A percentile compares a stretch with the other conserved stretches of the same genome.
Conservation (phyloP, 306 rosid species). For the Calophaca sinica region DNA sequence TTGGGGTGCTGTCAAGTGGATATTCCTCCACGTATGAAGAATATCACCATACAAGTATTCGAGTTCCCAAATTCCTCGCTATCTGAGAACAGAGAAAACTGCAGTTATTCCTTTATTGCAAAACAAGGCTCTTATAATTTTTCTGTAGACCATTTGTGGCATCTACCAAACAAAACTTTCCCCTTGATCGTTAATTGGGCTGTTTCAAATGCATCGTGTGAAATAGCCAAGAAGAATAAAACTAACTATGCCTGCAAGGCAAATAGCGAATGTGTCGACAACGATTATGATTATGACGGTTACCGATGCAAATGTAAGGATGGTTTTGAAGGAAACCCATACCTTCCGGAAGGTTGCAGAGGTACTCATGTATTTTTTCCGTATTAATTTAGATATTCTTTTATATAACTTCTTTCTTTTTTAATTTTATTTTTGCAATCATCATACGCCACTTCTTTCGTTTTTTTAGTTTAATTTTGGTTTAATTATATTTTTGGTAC, state of each 20-base stretch:
- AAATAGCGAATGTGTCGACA: neutral
- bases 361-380: neutral
- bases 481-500: no score
- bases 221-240: neutral
- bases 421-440: no score
- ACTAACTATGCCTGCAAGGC: neutral
- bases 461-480: no score
- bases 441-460: no score
- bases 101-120: conserved; percentile 35
- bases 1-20: conserved; percentile 41
- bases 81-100: neutral
- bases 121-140: conserved; percentile 38
- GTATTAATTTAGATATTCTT: no score
- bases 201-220: conserved; percentile 35
- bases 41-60: neutral
- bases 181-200: conserved; percentile 53
- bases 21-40: conserved; percentile 7
- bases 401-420: no score
- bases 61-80: no score
- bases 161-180: accelerated
- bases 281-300: neutral
- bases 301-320: neutral
- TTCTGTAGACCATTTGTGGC: neutral
- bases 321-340: neutral
- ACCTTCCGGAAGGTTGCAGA: neutral